Conservation (phyloP, 176 grass and related monocot species). For the Oryza brachyantha region DNA sequence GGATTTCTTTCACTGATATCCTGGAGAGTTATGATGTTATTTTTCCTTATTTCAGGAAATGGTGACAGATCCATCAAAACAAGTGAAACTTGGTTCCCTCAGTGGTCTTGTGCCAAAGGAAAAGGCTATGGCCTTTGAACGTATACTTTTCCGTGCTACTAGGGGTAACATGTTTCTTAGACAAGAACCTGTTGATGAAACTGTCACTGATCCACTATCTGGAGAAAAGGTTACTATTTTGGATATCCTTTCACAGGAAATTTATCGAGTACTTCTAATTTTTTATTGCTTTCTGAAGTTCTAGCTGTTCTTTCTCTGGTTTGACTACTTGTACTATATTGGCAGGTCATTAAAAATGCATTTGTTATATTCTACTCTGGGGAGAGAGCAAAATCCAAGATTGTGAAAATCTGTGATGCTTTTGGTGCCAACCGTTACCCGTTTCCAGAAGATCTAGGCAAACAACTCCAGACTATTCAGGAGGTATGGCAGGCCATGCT, state of each 20-base stretch:
- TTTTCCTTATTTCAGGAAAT: constrained; percentile 56
- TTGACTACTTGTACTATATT: constrained; percentile 1
- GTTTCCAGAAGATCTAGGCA: constrained; percentile 75
- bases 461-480: constrained; percentile 66
- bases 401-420: constrained; percentile 97
- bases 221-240: constrained; percentile 74
- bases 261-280: not conserved
- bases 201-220: constrained; percentile 75
- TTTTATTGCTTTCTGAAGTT: not conserved
- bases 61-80: constrained; percentile 84
- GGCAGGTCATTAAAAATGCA: constrained; percentile 71
- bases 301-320: not conserved
- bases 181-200: constrained; percentile 79
- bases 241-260: not conserved
- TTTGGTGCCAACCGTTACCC: constrained; percentile 92
- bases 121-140: constrained; percentile 92
- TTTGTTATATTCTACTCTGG: constrained; percentile 97
- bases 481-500: constrained; percentile 45
- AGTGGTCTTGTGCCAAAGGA: constrained; percentile 95
- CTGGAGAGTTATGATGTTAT: not conserved
- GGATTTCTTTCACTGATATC: not conserved
- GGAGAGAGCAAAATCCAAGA: constrained; percentile 89
- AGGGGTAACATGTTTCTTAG: constrained; percentile 87
- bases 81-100: constrained; percentile 90
- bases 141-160: constrained; percentile 91